Evolutionary conservation across 1,284 basidiomycete species (phyloP).

Genomic region (Microbotryum violaceum): DNA sequence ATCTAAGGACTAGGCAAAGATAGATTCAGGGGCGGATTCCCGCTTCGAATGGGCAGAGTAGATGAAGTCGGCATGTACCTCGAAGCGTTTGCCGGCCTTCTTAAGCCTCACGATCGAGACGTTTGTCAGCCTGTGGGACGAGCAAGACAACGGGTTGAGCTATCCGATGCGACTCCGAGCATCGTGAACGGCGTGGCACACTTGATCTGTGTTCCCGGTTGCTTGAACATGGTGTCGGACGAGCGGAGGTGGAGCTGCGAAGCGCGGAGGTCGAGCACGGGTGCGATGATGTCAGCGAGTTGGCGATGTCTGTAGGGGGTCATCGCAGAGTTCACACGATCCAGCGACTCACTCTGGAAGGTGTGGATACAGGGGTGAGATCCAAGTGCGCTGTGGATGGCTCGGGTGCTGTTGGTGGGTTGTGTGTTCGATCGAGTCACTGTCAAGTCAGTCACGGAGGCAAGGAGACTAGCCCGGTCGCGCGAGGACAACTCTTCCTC

Average conservation of each 20-base stretch:
- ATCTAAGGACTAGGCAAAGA: slow-evolving; percentile 50
- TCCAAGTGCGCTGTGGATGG: background rate
- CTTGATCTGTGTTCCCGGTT: slow-evolving; percentile 84
- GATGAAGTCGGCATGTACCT: slow-evolving; percentile 50
- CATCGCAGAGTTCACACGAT: background rate
- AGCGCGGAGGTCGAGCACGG: background rate
- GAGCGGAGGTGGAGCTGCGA: slow-evolving; percentile 16
- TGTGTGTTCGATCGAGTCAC: too few species aligned
- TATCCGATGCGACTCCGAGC: background rate
- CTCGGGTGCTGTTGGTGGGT: too few species aligned
- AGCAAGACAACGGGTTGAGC: slow-evolving; percentile 5
- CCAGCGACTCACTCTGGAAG: background rate
- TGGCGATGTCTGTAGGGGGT: background rate
- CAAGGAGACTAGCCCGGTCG: too few species aligned
- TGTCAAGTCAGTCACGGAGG: too few species aligned
- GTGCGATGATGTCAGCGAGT: background rate
- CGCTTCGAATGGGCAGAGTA: background rate
- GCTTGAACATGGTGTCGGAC: slow-evolving; percentile 47
- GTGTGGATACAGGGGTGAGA: background rate
- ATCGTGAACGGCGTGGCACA: slow-evolving; percentile 35
- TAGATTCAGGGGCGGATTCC: background rate
- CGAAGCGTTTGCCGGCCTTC: slow-evolving; percentile 95
- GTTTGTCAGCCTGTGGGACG: slow-evolving; percentile 67
- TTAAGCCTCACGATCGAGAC: slow-evolving; percentile 92
- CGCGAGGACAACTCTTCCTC: background rate